Evolutionary conservation across 1,284 basidiomycete species (phyloP), one percentile per base, ranked within the genome.

Genomic region (Laetiporus sulphureus): DNA sequence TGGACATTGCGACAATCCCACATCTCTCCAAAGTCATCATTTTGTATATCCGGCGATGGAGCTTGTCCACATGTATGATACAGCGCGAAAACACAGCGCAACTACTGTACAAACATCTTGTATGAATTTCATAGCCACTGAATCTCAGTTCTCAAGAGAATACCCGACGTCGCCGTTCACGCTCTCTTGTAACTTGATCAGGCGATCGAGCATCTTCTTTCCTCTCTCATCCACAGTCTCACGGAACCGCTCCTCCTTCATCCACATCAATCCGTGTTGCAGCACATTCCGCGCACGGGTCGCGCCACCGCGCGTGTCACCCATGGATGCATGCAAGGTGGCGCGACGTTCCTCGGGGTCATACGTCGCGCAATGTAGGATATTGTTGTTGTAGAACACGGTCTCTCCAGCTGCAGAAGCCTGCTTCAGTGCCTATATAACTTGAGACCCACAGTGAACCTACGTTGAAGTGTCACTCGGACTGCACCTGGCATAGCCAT

Each of bases 301-400:
- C 2, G 72, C 67, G 5, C 85, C 83, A 1, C 82, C 83, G 2
- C 71, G 68, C 1, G 68, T 66, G 46, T 79, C 75, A 1, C 87
- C 87, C 60, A 86, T 80, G 41, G 69, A 79, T 1, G 75, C 88
- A 53, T 91, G 88, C 8, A 91, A 66, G 1, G 88, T 91, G 20
- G 79, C 78, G 2, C 88, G 73, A 39, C 65, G 69, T 18, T 61
- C 58, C 22, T 59, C 58, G 1, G 73, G 65, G 47, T 72, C 69
- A 59, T 91, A 91, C 13, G 71, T 69, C 6, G 78, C 84, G 42
- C 81, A 83, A 53, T 90, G 85, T 22, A 91, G 64, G 48, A 91
- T 85, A 54, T 91, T 86, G 54, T 77, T 80, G 56, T 88, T 87
- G 61, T 91, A 91, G 60, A 90, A 90, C 11, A 84, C 83, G 0